Evolutionary conservation across 441 rosid species (phyloP).

Genomic region (Brassica hybrid): DNA sequence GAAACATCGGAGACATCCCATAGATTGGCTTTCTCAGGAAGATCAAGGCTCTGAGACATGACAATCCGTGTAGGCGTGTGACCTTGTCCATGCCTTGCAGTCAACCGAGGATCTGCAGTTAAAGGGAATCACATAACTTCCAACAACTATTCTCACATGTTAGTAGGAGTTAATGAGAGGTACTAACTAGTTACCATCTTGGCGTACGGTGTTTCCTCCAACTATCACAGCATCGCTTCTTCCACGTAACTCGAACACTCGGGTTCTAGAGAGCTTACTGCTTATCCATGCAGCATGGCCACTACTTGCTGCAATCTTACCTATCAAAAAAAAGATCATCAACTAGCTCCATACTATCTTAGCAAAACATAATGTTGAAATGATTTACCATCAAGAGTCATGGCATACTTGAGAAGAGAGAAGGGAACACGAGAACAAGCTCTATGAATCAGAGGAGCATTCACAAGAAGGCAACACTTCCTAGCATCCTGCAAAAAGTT

Average conservation of each 20-base stretch:
- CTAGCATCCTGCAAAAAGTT: constrained; percentile 66
- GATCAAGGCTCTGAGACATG: constrained; percentile 82
- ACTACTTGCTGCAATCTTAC: constrained; percentile 88
- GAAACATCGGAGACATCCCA: constrained; percentile 86
- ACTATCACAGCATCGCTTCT: constrained; percentile 88
- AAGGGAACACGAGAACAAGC: constrained; percentile 85
- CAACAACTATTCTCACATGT: not conserved
- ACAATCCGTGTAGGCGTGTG: constrained; percentile 84
- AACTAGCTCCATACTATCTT: not conserved
- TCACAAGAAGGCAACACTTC: constrained; percentile 78
- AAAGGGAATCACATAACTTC: not conserved
- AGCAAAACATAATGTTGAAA: not conserved
- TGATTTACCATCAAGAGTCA: constrained; percentile 89
- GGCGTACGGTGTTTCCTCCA: constrained; percentile 90
- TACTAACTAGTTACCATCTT: constrained; percentile 63
- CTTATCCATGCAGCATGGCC: constrained; percentile 98
- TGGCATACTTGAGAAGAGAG: constrained; percentile 92
- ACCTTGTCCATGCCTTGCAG: constrained; percentile 88
- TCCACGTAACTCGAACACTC: constrained; percentile 86
- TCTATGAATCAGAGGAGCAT: constrained; percentile 85
- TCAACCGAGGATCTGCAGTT: constrained; percentile 75
- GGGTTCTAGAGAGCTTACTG: constrained; percentile 74
- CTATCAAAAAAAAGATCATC: constrained; percentile 34
- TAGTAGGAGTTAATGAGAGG: not conserved
- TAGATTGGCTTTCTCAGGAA: constrained; percentile 86